Base-by-base conservation (phyloP, 1,139 yeast genomes). In the Suhomyces guaymorum region DNA sequence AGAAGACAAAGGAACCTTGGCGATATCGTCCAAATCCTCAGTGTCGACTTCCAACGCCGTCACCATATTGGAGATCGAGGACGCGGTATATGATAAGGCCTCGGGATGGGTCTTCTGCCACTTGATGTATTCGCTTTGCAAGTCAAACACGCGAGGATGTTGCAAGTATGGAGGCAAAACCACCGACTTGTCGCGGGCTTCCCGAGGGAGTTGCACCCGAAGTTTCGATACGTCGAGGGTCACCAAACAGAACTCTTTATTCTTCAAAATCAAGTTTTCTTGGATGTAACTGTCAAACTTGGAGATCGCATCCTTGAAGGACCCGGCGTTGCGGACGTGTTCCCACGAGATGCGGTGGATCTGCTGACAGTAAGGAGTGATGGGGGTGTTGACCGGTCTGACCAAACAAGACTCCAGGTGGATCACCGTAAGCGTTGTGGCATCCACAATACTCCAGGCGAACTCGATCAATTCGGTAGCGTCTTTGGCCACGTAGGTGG, bases 201-300 rank as follows among this genome's bases (percentile, higher is more conserved):
- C 95, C 32, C 95, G 71, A 5, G 86, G 82, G 17, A 90, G 59
- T 49, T 84, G 87, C 21, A 88, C 90, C 43, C 90, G 71, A 31
- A 90, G 61, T 47, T 81, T 82, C 77, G 82, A 75, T 7, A 81
- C 70, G 50, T 80, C 80, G 45, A 78, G 67, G 1, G 89, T 73
- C 28, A 88, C 82, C 50, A 89, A 76, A 2, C 81, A 67, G 54
- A 87, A 83, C 24, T 79, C 82, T 33, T 63, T 59, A 5, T 71
- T 68, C 27, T 68, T 61, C 17, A 65, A 51, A 9, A 72, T 52
- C 27, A 78, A 51, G 33, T 66, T 51, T 24, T 68, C 67, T 40
- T 73, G 73, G 28, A 82, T 59, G 41, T 63, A 70, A 18, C 48
- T 49, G 49, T 82, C 86, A 37, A 87, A 65, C 37, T 59, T 57